Percentiles rank a stretch among this genome's conserved stretches.
These are phyloP conservation scores for Venturia oleaginea DNA, from an alignment of 2,329 filamentous ascomycete species.

Conservation along the genomic window DNA sequence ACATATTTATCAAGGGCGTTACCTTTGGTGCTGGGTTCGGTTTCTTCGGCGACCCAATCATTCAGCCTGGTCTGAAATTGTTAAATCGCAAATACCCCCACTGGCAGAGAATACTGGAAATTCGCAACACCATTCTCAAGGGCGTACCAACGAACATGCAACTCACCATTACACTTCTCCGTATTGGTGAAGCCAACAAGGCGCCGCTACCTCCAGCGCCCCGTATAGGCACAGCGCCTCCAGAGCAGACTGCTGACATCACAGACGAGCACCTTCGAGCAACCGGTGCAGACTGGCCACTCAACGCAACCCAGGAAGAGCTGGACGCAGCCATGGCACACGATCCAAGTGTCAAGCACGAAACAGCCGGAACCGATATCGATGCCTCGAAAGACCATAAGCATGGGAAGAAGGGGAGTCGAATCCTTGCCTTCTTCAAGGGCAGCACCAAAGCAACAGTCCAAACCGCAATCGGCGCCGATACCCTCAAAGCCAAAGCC, in stretches of 20 bases:
- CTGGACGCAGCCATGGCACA: slow-evolving; percentile 50
- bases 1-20: slow-evolving; percentile 50
- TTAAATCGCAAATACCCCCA: slow-evolving; percentile 55
- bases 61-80: slow-evolving; percentile 49
- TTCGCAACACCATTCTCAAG: slow-evolving; percentile 67
- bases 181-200: slow-evolving; percentile 73
- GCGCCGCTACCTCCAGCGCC: slow-evolving; percentile 62
- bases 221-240: slow-evolving; percentile 33
- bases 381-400: slow-evolving; percentile 39
- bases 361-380: slow-evolving; percentile 44
- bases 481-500: slow-evolving; percentile 59
- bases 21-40: slow-evolving; percentile 61
- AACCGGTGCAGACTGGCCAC: slow-evolving; percentile 43
- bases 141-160: slow-evolving; percentile 83
- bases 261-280: slow-evolving; percentile 42
- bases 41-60: slow-evolving; percentile 73
- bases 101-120: slow-evolving; percentile 67
- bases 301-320: slow-evolving; percentile 57
- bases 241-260: slow-evolving; percentile 40
- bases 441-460: slow-evolving; percentile 61
- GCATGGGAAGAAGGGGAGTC: slow-evolving; percentile 39
- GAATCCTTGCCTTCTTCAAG: slow-evolving; percentile 58
- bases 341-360: slow-evolving; percentile 37
- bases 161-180: slow-evolving; percentile 68
- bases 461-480: slow-evolving; percentile 61